These are phyloP conservation scores for Exserohilum rostratum DNA, from an alignment of 2,329 filamentous ascomycete species.

Conservation along the genomic window DNA sequence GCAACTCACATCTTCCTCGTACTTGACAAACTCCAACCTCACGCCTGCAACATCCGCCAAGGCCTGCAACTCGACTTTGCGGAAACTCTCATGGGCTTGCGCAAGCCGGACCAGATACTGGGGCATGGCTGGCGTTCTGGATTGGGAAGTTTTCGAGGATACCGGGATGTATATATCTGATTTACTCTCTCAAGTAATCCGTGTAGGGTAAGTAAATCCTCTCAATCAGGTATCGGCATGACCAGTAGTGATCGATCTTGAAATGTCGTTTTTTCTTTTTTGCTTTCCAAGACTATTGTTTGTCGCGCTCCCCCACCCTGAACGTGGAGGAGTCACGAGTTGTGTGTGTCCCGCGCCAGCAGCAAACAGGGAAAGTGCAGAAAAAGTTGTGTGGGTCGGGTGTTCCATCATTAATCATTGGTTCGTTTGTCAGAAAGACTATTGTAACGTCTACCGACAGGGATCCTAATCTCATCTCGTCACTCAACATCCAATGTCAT, in stretches of 20 bases:
- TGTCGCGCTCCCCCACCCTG: not conserved
- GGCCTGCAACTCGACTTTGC: conserved; percentile 80
- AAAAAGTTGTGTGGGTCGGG: conserved; percentile 20
- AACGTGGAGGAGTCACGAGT: conserved; percentile 21
- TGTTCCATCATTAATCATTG: conserved; percentile 14
- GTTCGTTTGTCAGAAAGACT: conserved; percentile 17
- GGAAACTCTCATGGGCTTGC: conserved; percentile 90
- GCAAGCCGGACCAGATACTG: conserved; percentile 89
- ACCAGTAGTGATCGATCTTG: not conserved
- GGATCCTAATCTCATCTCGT: not conserved
- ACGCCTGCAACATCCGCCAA: conserved; percentile 73
- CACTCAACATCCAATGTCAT: not conserved
- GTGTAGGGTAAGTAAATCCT: not conserved
- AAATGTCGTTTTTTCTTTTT: not conserved
- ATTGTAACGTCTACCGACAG: conserved; percentile 1
- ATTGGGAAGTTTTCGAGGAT: not conserved
- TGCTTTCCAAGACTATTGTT: not conserved
- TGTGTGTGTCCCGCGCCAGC: not conserved
- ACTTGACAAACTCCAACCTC: conserved; percentile 74
- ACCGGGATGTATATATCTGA: not conserved
- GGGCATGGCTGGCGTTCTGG: conserved; percentile 43
- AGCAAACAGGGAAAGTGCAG: conserved; percentile 7
- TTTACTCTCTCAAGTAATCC: not conserved
- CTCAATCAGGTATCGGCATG: conserved; percentile 33
- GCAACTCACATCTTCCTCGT: conserved; percentile 72